These are phyloP conservation scores for Fusarium sp. DNA, from an alignment of 2,329 filamentous ascomycete species.

Conservation along the genomic window DNA sequence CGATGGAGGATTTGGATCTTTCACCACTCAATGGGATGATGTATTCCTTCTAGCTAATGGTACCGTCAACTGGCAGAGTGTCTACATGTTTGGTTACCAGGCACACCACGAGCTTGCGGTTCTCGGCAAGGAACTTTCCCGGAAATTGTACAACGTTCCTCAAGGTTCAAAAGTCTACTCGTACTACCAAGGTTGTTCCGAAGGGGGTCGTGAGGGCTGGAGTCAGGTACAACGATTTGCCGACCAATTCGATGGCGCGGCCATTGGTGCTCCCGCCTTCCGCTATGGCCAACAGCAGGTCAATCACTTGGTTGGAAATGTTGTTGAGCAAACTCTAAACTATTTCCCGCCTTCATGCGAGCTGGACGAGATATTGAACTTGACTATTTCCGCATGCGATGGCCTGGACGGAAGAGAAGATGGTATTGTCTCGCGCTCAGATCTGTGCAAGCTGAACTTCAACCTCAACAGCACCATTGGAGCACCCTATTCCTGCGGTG, in stretches of 20 bases:
- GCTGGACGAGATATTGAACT: constrained; percentile 64
- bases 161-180: constrained; percentile 56
- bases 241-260: constrained; percentile 31
- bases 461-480: constrained; percentile 47
- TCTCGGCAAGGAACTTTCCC: constrained; percentile 60
- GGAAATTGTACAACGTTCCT: constrained; percentile 54
- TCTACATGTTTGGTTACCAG: constrained; percentile 64
- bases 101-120: constrained; percentile 62
- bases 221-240: constrained; percentile 37
- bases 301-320: constrained; percentile 53
- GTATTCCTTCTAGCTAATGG: constrained; percentile 61
- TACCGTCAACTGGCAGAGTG: constrained; percentile 63
- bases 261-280: constrained; percentile 29
- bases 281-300: constrained; percentile 59
- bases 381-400: constrained; percentile 45
- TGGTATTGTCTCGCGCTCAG: constrained; percentile 5
- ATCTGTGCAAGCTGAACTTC: constrained; percentile 21
- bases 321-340: constrained; percentile 55
- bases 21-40: constrained; percentile 53
- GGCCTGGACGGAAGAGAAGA: constrained; percentile 12
- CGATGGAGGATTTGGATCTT: constrained; percentile 59
- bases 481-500: constrained; percentile 52
- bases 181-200: constrained; percentile 66
- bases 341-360: constrained; percentile 57
- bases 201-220: constrained; percentile 61